Evolutionary conservation across 1,284 basidiomycete species (phyloP).

Genomic region (Heterobasidion occidentale): DNA sequence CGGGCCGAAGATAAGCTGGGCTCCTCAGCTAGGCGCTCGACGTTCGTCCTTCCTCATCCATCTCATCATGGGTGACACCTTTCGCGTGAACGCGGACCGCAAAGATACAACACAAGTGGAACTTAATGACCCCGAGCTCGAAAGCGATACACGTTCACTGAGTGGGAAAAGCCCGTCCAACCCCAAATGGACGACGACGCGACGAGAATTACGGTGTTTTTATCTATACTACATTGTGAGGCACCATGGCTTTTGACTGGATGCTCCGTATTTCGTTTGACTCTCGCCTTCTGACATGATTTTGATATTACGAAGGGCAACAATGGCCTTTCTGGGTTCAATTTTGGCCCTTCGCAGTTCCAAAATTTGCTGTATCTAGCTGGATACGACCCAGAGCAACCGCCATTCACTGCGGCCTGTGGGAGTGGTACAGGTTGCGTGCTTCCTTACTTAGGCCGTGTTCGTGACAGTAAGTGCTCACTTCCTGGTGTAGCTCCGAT

Average conservation of each 20-base stretch:
- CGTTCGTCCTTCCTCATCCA: too few relatives aligned
- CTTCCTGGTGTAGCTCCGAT: neutral
- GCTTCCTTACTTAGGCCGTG: conserved; percentile 55
- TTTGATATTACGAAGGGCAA: conserved; percentile 37
- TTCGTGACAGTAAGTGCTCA: conserved; percentile 46
- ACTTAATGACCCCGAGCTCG: neutral
- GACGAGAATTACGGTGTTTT: conserved; percentile 59
- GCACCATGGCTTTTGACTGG: conserved; percentile 1
- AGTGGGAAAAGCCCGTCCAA: neutral
- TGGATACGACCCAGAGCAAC: conserved; percentile 56
- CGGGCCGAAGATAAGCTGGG: too few relatives aligned
- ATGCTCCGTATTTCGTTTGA: neutral
- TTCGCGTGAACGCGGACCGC: neutral
- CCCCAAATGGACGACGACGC: conserved; percentile 38
- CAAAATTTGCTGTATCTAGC: conserved; percentile 69
- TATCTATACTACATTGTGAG: conserved; percentile 60
- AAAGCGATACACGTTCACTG: neutral
- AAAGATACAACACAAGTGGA: neutral
- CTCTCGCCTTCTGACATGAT: neutral
- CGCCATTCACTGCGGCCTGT: conserved; percentile 47
- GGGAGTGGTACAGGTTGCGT: conserved; percentile 46
- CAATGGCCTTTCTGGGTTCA: conserved; percentile 66
- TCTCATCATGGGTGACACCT: neutral
- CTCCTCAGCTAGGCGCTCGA: too few relatives aligned
- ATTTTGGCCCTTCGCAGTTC: conserved; percentile 70